Evolutionary conservation across 2,329 filamentous ascomycete genomes (phyloP), one percentile per base, ranked within the genome.

Genomic region (Trichoderma koningii): DNA sequence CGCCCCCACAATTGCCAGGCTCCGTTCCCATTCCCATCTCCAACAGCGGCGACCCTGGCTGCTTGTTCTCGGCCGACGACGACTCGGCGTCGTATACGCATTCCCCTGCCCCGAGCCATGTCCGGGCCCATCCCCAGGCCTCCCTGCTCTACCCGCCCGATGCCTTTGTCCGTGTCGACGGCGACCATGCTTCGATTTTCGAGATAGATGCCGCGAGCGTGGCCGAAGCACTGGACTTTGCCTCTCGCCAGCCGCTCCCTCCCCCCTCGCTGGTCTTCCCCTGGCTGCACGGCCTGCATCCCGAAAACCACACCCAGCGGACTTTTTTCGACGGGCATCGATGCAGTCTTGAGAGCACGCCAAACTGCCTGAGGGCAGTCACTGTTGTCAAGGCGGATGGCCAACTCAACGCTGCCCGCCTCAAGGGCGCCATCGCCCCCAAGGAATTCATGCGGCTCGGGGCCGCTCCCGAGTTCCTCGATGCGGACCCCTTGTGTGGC

Each of bases 231-330:
- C 74, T 98, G 41, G 87, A 96, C 69, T 86, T 93, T 71, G 80
- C 87, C 66, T 86, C 94, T 3, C 85, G 87, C 2, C 92, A 96
- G 72, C 89, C 93, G 1, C 82, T 98, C 26, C 94, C 95, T 7
- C 88, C 94, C 64, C 88, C 95, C 0, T 86, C 89, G n/a, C 83
- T 88, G 67, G 91, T 98, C 67, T 99, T 98, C 73, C 95, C 95
- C 2, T 99, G 95, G 95, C 82, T 97, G 26, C 95, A 99, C 78
- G 95, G 95, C 26, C 80, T 98, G 47, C 93, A 98, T 73, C 89
- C 91, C 0, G 87, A 90, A 67, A 99, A 99, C 73, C 88, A 92
- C 67, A 85, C 97, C 62, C 95, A 99, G 73, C 85, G 95, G 67
- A 86, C 90, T 7, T 98, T 97, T 80, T 98, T 99, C 76, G 87